Conservation (phyloP, 1,284 basidiomycete species). For the Cutaneotrichosporon sp. region DNA sequence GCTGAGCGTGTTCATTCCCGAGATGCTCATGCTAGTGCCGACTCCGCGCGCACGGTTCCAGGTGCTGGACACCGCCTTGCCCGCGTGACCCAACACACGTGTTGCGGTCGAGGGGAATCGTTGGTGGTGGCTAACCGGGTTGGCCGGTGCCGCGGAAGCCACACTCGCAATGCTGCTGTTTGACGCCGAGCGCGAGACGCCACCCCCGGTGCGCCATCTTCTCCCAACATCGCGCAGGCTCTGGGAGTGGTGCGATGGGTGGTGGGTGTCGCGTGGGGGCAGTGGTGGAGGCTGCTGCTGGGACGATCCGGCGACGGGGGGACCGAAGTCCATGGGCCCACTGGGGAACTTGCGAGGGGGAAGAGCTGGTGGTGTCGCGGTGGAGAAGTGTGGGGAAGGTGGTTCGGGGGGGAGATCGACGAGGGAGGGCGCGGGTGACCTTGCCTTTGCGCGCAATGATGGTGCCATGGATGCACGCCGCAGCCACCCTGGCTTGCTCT, state of each 20-base stretch:
- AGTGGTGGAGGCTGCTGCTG: conserved; percentile 27
- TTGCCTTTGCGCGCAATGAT: conserved; percentile 37
- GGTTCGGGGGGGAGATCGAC: conserved; percentile 31
- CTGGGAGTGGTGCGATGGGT: conserved; percentile 33
- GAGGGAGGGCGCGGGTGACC: conserved; percentile 31
- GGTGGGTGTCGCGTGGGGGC: not conserved
- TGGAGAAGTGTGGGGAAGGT: conserved; percentile 23
- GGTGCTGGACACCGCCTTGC: conserved; percentile 45
- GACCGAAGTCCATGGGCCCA: conserved; percentile 31
- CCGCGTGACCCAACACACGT: conserved; percentile 43
- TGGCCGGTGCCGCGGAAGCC: conserved; percentile 20
- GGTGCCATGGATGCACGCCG: conserved; percentile 40
- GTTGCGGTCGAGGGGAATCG: conserved; percentile 40
- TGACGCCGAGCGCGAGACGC: conserved; percentile 40
- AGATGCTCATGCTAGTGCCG: conserved; percentile 43
- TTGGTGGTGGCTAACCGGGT: conserved; percentile 24
- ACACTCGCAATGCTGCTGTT: conserved; percentile 31
- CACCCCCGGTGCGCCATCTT: conserved; percentile 27
- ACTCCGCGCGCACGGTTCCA: conserved; percentile 47
- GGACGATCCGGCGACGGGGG: conserved; percentile 17
- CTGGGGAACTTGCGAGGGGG: conserved; percentile 36
- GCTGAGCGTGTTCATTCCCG: conserved; percentile 20
- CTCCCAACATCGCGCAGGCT: conserved; percentile 41
- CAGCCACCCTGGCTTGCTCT: conserved; percentile 46
- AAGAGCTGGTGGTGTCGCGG: conserved; percentile 34